These are phyloP conservation scores for Globisporangium solare DNA, from an alignment of 352 stramenopile genomes.

Conservation along the genomic window DNA sequence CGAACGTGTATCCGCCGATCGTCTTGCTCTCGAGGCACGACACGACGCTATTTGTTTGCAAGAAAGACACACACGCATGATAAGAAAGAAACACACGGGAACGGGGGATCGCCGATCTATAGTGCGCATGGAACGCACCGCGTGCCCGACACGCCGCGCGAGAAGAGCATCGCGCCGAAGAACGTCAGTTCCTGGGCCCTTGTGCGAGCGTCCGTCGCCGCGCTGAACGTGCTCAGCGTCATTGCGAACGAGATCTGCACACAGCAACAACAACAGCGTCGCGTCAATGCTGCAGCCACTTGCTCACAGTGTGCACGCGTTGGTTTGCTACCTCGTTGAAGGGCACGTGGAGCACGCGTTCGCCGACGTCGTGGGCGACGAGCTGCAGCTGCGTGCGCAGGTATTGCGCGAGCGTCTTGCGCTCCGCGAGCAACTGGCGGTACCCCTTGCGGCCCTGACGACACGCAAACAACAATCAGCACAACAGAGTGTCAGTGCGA, in stretches of 20 bases:
- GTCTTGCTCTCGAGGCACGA: constrained; percentile 77
- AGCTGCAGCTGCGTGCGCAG: constrained; percentile 70
- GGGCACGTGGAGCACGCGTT: constrained; percentile 87
- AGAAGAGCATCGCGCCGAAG: constrained; percentile 99
- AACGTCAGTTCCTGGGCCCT: constrained; percentile 59
- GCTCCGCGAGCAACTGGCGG: constrained; percentile 79
- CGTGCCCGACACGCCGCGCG: constrained; percentile 93
- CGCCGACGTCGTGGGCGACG: constrained; percentile 83
- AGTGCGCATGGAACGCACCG: too few species aligned
- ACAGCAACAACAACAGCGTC: neutral
- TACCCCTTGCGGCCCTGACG: constrained; percentile 77
- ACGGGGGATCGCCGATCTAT: neutral
- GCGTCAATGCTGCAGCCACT: neutral
- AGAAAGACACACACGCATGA: neutral
- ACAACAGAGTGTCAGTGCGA: neutral
- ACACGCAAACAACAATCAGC: neutral
- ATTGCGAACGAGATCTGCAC: constrained; percentile 83
- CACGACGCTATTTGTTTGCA: constrained; percentile 69
- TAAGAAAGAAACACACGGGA: neutral
- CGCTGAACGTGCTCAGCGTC: constrained; percentile 81
- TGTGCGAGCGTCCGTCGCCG: constrained; percentile 21
- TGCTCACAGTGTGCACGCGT: neutral
- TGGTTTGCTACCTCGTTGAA: constrained; percentile 79
- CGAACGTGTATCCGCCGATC: constrained; percentile 89
- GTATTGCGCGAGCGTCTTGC: constrained; percentile 67